Conservation (phyloP, 2,329 filamentous ascomycete genomes). For the Cercospora citrullina region DNA sequence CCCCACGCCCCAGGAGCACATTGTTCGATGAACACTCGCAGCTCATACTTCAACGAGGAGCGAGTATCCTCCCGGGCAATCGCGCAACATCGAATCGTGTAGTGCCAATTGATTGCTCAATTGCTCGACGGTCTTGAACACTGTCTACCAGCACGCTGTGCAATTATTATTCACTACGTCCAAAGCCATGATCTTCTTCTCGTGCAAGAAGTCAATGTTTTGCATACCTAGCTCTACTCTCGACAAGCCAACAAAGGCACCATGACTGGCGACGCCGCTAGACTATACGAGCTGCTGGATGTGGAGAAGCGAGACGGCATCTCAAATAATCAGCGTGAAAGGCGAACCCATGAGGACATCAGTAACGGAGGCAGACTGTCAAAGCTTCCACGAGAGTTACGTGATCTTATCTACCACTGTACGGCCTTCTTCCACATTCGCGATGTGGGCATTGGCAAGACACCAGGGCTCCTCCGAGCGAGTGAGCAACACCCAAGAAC, state of each 20-base stretch:
- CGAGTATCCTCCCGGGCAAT: background rate
- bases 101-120: background rate
- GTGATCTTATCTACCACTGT: slow-evolving; percentile 16
- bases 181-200: background rate
- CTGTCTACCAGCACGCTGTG: background rate
- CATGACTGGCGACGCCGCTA: background rate
- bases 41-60: background rate
- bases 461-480: background rate
- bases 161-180: background rate
- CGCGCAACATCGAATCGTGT: background rate
- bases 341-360: background rate
- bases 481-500: background rate
- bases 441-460: slow-evolving; percentile 1
- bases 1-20: background rate
- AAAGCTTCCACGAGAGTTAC: slow-evolving; percentile 14
- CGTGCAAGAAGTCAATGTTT: background rate
- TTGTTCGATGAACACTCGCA: background rate
- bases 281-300: background rate
- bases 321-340: background rate
- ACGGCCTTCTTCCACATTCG: background rate
- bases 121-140: background rate
- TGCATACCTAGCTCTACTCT: background rate
- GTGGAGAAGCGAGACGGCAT: background rate
- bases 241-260: background rate
- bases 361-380: background rate